A percentile compares a stretch with the other conserved stretches of the same genome.
These are phyloP conservation scores for Whalleya microplaca DNA, from an alignment of 2,329 filamentous ascomycete species.

Conservation along the genomic window DNA sequence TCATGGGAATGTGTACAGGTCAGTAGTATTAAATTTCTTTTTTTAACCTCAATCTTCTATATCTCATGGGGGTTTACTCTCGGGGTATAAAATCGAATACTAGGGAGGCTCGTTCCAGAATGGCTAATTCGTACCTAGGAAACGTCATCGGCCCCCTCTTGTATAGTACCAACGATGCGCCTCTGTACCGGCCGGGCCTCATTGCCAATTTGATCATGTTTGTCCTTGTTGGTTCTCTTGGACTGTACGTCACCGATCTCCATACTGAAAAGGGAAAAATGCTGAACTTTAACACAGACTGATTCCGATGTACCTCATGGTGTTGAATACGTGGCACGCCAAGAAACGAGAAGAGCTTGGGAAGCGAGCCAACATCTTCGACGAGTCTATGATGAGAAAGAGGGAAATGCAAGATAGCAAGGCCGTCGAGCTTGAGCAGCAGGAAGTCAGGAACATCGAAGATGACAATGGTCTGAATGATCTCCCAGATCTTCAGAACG, in stretches of 20 bases:
- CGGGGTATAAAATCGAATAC: too few species aligned
- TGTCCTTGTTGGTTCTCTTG: conserved; percentile 55
- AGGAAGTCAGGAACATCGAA: conserved; percentile 36
- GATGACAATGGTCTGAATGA: conserved; percentile 59
- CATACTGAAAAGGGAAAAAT: conserved; percentile 23
- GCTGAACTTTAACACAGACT: conserved; percentile 28
- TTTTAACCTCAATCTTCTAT: too few species aligned
- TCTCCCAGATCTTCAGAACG: conserved; percentile 67
- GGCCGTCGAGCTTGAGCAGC: conserved; percentile 36
- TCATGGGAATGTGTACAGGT: conserved; percentile 60
- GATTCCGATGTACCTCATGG: conserved; percentile 43
- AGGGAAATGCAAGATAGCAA: conserved; percentile 40
- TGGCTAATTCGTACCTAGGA: conserved; percentile 39
- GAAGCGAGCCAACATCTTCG: conserved; percentile 54
- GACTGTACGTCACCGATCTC: conserved; percentile 27
- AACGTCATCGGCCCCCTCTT: conserved; percentile 69
- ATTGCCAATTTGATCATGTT: conserved; percentile 64
- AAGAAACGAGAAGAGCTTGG: conserved; percentile 49
- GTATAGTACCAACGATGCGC: conserved; percentile 62
- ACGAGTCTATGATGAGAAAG: conserved; percentile 42
- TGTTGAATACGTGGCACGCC: conserved; percentile 56
- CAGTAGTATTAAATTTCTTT: not conserved
- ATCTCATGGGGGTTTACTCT: too few species aligned
- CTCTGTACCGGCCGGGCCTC: conserved; percentile 60
- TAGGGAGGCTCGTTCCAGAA: too few species aligned